Conservation (phyloP, 208 protist species). For the Borovskyia barvae region DNA sequence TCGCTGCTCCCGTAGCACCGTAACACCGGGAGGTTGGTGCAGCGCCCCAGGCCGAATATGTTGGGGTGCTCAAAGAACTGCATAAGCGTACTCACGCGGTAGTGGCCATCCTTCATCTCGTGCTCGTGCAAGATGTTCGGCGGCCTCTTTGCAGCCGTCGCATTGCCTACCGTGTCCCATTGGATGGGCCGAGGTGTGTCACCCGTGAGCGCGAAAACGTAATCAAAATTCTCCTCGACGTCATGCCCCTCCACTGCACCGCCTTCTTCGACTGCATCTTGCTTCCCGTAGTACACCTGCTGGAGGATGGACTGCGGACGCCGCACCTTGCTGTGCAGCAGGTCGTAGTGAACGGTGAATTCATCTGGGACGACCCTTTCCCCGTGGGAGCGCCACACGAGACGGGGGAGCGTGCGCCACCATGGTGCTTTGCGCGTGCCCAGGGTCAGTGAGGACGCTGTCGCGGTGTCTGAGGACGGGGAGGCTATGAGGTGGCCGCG, state of each 20-base stretch:
- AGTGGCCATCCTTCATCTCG: conserved; percentile 72
- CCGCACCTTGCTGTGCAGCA: conserved; percentile 33
- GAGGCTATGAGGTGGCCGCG: background rate
- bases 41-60: conserved; percentile 71
- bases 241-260: conserved; percentile 30
- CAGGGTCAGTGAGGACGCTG: background rate
- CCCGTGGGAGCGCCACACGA: conserved; percentile 3
- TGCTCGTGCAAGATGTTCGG: conserved; percentile 70
- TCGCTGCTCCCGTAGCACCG: conserved; percentile 73
- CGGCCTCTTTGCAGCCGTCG: background rate
- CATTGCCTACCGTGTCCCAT: conserved; percentile 14
- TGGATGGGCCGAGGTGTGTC: conserved; percentile 68
- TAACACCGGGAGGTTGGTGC: conserved; percentile 69
- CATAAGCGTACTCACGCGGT: conserved; percentile 82
- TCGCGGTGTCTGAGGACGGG: conserved; percentile 1
- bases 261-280: conserved; percentile 24
- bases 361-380: conserved; percentile 23
- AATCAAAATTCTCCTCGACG: conserved; percentile 61
- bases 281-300: conserved; percentile 70
- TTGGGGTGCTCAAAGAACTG: conserved; percentile 78
- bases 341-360: conserved; percentile 55
- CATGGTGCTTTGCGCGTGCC: conserved; percentile 2
- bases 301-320: conserved; percentile 71
- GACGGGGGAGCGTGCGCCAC: conserved; percentile 19
- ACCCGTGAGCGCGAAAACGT: conserved; percentile 78